phyloP scores from a whole-genome alignment of 2,329 filamentous ascomycete genomes.

The Epichloe baconii region DNA sequence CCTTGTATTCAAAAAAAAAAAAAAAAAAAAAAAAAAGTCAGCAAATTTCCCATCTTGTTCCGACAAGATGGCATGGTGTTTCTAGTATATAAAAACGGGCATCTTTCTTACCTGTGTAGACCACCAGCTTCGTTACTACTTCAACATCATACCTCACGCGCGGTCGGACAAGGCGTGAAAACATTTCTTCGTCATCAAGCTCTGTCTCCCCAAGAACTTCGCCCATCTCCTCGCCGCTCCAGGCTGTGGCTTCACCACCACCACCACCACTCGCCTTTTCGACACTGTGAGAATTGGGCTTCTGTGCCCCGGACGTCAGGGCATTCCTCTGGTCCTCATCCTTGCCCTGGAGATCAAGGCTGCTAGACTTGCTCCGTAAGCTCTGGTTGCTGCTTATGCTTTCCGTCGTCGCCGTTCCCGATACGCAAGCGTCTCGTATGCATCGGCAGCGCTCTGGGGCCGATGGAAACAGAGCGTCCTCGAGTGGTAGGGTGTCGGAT shows the following conservation, averaged over 20 bases:
- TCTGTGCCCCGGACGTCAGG: conserved; percentile 32
- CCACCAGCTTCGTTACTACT: conserved; percentile 89
- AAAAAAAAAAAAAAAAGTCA: not conserved
- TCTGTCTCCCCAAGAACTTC: conserved; percentile 30
- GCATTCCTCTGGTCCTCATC: conserved; percentile 26
- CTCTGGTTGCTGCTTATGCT: conserved; percentile 40
- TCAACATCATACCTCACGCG: conserved; percentile 96
- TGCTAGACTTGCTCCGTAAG: conserved; percentile 30
- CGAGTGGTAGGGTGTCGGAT: conserved; percentile 61
- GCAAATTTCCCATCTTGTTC: not conserved
- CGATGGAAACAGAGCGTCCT: conserved; percentile 73
- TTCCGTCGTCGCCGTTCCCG: conserved; percentile 52
- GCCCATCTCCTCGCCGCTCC: not conserved
- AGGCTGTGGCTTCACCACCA: conserved; percentile 30
- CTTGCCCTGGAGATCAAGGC: conserved; percentile 26
- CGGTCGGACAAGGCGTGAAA: conserved; percentile 70
- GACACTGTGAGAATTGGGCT: conserved; percentile 44
- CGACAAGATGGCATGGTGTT: no score
- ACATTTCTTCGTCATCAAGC: conserved; percentile 63
- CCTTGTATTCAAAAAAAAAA: conserved; percentile 30
- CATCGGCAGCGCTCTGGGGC: conserved; percentile 90
- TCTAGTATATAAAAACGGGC: no score
- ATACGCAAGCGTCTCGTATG: conserved; percentile 88
- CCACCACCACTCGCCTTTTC: conserved; percentile 70
- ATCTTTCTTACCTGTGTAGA: conserved; percentile 61